Base-by-base conservation (phyloP, 176 grass and related monocot genomes). In the Calamus simplicifolius region DNA sequence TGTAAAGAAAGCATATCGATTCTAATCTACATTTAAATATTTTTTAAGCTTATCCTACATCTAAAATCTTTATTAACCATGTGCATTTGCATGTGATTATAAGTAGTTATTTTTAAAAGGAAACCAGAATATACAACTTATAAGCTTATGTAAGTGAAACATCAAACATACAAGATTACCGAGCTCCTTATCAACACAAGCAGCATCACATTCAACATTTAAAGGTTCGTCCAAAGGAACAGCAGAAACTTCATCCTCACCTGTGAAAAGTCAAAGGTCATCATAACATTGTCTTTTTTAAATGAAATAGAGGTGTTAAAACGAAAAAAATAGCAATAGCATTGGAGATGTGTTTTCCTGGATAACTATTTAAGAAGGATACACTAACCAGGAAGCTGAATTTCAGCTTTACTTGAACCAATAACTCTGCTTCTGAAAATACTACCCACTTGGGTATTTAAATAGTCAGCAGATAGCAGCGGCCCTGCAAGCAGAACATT, bases 171-270 rank as follows among this genome's bases (percentile, higher is more conserved):
- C 87, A 57, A 98, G 78, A 63, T 85, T 38, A 19, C 56, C 73
- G 61, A 98, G 62, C 65, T 98, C 84, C 55, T 75, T 72, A 71
- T 91, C 87, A 81, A 88, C 70, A 73, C 77, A 80, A 70, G 72
- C 75, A 23, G 75, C 76, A 77, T 67, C 63, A 62, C 84, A 85
- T 51, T 73, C 83, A 62, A 51, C 27, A 50, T 52, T 74, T 62
- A 81, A 43, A 80, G 73, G 79, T 67, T 87, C 81, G 57, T 85
- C 84, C 27, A 89, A 74, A 67, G 52, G 73, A 69, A 87, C 82
- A 58, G 88, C 63, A 69, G 85, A 76, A 70, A 98, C 61, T 38
- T 98, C 87, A 65, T 90, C 92, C 49, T 62, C 80, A 78, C 81
- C 87, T 90, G 81, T 49, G 57, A 80, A 69, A 69, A 43, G 58